Evolutionary conservation across 2,329 filamentous ascomycete genomes (phyloP).

Genomic region (Pestalotiopsis sp.): DNA sequence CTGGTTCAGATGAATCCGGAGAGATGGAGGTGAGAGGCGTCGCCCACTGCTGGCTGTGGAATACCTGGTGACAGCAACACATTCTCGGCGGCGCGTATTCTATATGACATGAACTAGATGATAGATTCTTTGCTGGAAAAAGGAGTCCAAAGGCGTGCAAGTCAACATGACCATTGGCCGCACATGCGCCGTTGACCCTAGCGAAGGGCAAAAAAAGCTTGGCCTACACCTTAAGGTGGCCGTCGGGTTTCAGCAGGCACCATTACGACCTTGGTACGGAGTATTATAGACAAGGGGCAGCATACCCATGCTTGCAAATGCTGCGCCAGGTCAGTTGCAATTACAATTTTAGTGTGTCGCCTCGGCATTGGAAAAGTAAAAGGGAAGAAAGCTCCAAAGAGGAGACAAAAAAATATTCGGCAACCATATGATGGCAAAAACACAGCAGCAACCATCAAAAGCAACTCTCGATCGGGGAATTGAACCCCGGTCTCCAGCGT

Average conservation of each 20-base stretch:
- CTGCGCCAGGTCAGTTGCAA: too few relatives aligned
- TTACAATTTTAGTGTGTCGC: too few relatives aligned
- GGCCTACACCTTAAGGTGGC: background rate
- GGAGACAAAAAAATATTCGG: too few relatives aligned
- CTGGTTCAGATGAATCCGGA: background rate
- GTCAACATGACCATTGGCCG: background rate
- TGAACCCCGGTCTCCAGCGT: conserved; percentile 37
- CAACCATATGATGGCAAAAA: too few relatives aligned
- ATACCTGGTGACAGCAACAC: background rate
- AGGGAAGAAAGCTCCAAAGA: too few relatives aligned
- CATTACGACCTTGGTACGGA: too few relatives aligned
- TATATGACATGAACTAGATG: background rate
- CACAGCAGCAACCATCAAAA: background rate
- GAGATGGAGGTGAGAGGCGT: background rate
- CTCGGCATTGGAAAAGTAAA: too few relatives aligned
- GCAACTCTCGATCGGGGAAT: conserved; percentile 38
- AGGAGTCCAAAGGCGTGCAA: background rate
- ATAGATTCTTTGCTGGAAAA: background rate
- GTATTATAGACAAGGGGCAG: background rate
- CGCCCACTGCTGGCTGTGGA: too few relatives aligned
- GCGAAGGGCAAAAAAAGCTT: background rate
- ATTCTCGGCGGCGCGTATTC: background rate
- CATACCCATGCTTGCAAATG: background rate
- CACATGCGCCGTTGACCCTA: background rate
- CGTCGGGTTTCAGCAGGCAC: background rate